Conservation (phyloP, 768 basidiomycete genomes). For the Rhodotorula taiwanensis region DNA sequence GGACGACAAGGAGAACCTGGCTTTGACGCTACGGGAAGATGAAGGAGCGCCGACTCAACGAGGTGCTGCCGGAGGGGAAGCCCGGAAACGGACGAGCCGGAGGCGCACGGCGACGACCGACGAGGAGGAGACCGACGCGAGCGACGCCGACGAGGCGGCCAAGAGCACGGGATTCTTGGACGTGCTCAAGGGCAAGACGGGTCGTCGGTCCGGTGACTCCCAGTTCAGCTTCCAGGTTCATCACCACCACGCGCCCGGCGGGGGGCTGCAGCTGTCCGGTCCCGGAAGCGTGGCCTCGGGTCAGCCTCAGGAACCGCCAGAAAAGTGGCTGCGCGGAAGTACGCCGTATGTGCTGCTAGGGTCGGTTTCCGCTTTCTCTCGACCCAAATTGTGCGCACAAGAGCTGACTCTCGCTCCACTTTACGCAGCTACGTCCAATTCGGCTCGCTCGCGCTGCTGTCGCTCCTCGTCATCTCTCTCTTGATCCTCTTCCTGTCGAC, state of each 20-base stretch:
- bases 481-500: conserved; percentile 79
- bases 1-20: neutral
- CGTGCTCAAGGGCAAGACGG: conserved; percentile 8
- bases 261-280: too few relatives aligned
- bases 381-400: neutral
- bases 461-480: conserved; percentile 75
- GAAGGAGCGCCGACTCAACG: neutral
- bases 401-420: neutral
- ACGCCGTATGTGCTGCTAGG: conserved; percentile 75
- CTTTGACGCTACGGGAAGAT: neutral
- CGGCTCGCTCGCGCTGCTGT: conserved; percentile 80
- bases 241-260: conserved; percentile 34
- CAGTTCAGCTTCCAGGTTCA: conserved; percentile 36
- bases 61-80: neutral
- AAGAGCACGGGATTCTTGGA: conserved; percentile 5
- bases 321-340: conserved; percentile 21
- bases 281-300: too few relatives aligned
- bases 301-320: neutral
- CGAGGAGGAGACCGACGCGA: neutral
- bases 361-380: conserved; percentile 50
- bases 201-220: neutral
- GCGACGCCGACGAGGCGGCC: neutral
- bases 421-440: conserved; percentile 72
- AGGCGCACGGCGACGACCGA: neutral
- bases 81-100: neutral